Evolutionary conservation across 768 basidiomycete genomes (phyloP), one percentile per base, ranked within the genome.

Genomic region (Boletus vermiculosoides): DNA sequence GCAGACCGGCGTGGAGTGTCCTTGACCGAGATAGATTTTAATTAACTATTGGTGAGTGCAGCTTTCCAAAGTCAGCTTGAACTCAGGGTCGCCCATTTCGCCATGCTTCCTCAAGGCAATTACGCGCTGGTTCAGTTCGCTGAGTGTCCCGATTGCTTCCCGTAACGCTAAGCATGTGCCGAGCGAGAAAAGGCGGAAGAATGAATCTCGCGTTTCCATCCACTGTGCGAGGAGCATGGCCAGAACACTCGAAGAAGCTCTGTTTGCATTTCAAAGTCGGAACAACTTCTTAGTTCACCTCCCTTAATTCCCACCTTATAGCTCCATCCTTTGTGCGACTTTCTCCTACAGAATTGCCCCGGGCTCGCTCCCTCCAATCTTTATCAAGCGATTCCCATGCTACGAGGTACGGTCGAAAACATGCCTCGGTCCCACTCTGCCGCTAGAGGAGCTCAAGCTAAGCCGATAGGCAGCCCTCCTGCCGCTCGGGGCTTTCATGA

Each of bases 51-150:
- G 60, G 57, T 63, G 65, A 64, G 63, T 58, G 57, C 50, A 55
- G 28, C 61, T 58, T 63, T 58, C 67, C 52, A 67, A 65, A 60
- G 50, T 59, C 45, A 54, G 61, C 51, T 50, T 50, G 53, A 39
- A 28, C 51, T 63, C 65, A 73, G 71, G 70, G 70, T 71, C 66
- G 57, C 36, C 45, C 58, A 56, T 58, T 31, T 73, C 59, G 62
- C 65, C 64, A 68, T 61, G 62, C 61, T 36, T 58, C 70, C 70
- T 68, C 72, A 64, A 73, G 70, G 70, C 72, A 65, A 63, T 62
- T 73, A 73, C 64, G 70, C 71, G 68, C 70, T 71, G 70, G 69
- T 36, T 70, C 70, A 67, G 57, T 70, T 71, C 72, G 70, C 71
- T 71, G 71, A 63, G 70, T 73, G 56, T 48, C 61, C 63, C 71